phyloP scores from a whole-genome alignment of 1,284 basidiomycete genomes.

The Naganishia albida region DNA sequence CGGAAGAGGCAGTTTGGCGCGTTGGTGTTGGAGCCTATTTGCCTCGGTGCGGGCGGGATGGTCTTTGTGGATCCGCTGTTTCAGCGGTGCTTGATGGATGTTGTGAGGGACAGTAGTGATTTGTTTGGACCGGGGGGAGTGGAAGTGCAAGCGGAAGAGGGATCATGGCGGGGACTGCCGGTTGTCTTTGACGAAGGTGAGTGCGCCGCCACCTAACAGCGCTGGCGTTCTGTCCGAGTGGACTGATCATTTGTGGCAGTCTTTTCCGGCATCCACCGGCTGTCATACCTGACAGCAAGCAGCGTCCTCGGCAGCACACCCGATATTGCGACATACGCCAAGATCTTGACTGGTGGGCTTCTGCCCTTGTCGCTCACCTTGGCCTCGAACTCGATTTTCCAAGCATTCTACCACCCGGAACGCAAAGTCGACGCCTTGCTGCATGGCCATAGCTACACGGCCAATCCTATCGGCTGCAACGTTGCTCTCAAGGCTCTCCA shows the following conservation, averaged over 20 bases:
- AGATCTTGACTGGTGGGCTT: conserved; percentile 90
- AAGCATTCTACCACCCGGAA: conserved; percentile 68
- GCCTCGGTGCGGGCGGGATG: conserved; percentile 97
- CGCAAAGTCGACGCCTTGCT: conserved; percentile 81
- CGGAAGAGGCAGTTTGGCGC: conserved; percentile 60
- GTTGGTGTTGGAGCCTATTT: conserved; percentile 85
- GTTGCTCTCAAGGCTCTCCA: conserved; percentile 80
- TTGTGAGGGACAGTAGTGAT: conserved; percentile 63
- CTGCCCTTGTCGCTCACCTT: conserved; percentile 85
- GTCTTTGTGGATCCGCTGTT: conserved; percentile 96
- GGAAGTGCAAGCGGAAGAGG: conserved; percentile 32
- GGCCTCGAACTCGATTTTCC: conserved; percentile 75
- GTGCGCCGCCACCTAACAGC: conserved; percentile 18
- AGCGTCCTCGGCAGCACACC: conserved; percentile 70
- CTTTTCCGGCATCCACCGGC: conserved; percentile 85
- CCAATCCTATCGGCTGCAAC: conserved; percentile 86
- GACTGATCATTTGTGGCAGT: conserved; percentile 56
- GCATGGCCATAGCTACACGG: conserved; percentile 94
- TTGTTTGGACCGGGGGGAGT: conserved; percentile 49
- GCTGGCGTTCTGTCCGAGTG: background rate
- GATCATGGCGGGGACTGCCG: conserved; percentile 71
- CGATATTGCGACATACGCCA: conserved; percentile 89
- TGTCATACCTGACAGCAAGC: conserved; percentile 70
- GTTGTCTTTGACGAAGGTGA: conserved; percentile 85
- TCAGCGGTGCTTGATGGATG: conserved; percentile 82